A percentile compares a stretch with the other conserved stretches of the same genome.
These are phyloP conservation scores for Coemansia sp. DNA, from an alignment of 192 early-diverging fungal genomes.

Conservation along the genomic window DNA sequence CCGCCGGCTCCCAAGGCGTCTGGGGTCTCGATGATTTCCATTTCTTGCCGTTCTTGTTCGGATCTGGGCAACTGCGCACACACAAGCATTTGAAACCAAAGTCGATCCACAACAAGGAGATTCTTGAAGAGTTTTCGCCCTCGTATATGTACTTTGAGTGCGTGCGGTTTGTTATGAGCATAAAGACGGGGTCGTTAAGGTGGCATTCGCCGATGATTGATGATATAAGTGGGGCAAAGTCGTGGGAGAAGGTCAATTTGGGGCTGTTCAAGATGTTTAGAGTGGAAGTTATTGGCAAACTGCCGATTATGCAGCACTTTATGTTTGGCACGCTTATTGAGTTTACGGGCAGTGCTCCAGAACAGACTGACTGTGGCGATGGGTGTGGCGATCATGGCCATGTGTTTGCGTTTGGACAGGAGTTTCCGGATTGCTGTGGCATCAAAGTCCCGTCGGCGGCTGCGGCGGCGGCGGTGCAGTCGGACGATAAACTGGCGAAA, in stretches of 20 bases:
- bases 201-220: conserved; percentile 94
- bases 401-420: conserved; percentile 53
- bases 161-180: conserved; percentile 84
- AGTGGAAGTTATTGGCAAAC: conserved; percentile 86
- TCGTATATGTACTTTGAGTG: conserved; percentile 96
- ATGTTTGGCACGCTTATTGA: conserved; percentile 80
- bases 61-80: conserved; percentile 76
- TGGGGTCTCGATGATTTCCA: conserved; percentile 99
- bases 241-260: conserved; percentile 86
- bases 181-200: conserved; percentile 69
- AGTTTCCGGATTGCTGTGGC: conserved; percentile 55
- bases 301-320: conserved; percentile 97
- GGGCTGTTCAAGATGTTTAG: conserved; percentile 95
- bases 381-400: conserved; percentile 40
- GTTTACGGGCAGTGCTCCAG: conserved; percentile 55
- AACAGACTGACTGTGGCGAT: conserved; percentile 17
- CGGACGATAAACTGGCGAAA: conserved; percentile 12
- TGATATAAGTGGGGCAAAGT: conserved; percentile 85
- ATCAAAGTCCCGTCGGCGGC: conserved; percentile 56
- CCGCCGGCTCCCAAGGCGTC: conserved; percentile 97
- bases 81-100: conserved; percentile 93
- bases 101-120: conserved; percentile 86
- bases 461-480: conserved; percentile 19
- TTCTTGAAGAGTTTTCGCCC: conserved; percentile 83
- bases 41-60: conserved; percentile 94